phyloP scores from a whole-genome alignment of 2,329 filamentous ascomycete species.

The Aspergillus amoenus region DNA sequence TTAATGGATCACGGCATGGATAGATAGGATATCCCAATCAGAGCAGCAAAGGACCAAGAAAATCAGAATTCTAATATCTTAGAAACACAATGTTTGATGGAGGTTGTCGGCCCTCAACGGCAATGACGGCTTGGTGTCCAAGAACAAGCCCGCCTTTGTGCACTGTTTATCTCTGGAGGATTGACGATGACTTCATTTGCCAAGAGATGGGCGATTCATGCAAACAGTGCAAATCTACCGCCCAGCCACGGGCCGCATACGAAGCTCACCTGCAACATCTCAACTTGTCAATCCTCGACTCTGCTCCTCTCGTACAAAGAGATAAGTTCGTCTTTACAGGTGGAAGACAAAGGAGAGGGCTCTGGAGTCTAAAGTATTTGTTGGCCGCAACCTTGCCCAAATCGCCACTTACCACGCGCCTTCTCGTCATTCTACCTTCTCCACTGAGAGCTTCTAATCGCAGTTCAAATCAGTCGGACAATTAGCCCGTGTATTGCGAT shows the following conservation, averaged over 20 bases:
- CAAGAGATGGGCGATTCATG: neutral
- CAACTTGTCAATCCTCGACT: neutral
- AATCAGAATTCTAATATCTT: neutral
- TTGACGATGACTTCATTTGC: conserved; percentile 23
- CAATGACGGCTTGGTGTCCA: neutral
- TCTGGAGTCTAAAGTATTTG: neutral
- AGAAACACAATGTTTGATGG: neutral
- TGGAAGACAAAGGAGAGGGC: neutral
- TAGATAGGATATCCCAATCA: neutral
- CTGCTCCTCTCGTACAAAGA: neutral
- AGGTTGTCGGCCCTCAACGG: neutral
- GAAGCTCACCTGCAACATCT: neutral
- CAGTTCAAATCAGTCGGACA: neutral
- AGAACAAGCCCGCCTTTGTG: neutral
- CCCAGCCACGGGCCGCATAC: neutral
- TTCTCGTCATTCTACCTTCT: neutral
- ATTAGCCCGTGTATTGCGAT: neutral
- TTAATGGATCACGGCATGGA: neutral
- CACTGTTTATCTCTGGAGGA: conserved; percentile 2
- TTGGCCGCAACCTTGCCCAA: neutral
- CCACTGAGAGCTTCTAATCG: neutral
- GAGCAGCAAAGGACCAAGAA: neutral
- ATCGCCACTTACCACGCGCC: neutral
- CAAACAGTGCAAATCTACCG: conserved; percentile 37
- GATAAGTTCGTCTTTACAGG: neutral